A percentile compares a stretch with the other conserved stretches of the same genome.
Conservation (phyloP, 2,329 filamentous ascomycete species). For the Phialophora verrucosa region DNA sequence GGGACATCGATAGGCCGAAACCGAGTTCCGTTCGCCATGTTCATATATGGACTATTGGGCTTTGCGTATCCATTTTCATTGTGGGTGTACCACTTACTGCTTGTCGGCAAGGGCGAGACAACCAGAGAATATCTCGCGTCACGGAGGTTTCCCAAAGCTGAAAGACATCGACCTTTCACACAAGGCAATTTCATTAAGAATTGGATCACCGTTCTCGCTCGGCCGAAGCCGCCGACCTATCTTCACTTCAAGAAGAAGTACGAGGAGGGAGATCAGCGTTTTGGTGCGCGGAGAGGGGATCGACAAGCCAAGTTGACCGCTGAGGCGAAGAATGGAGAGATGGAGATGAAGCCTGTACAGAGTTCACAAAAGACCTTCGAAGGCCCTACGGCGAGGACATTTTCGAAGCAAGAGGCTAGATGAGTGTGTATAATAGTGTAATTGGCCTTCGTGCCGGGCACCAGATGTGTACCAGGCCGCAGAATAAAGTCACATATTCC, state of each 20-base stretch:
- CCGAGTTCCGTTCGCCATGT: constrained; percentile 84
- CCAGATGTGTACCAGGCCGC: constrained; percentile 11
- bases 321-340: constrained; percentile 59
- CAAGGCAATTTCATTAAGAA: constrained; percentile 78
- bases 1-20: constrained; percentile 70
- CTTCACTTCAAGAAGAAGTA: constrained; percentile 82
- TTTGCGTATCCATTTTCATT: constrained; percentile 82
- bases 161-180: constrained; percentile 88
- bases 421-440: constrained; percentile 28
- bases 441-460: constrained; percentile 1
- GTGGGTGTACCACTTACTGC: constrained; percentile 86
- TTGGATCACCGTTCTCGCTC: constrained; percentile 78
- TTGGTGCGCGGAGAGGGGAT: constrained; percentile 66
- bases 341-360: constrained; percentile 73
- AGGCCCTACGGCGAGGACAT: constrained; percentile 35
- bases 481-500: constrained; percentile 3
- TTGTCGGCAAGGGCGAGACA: constrained; percentile 89
- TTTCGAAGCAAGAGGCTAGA: constrained; percentile 31
- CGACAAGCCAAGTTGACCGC: constrained; percentile 56
- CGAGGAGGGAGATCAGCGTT: constrained; percentile 80
- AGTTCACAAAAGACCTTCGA: constrained; percentile 48
- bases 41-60: constrained; percentile 77
- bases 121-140: constrained; percentile 95
- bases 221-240: constrained; percentile 86
- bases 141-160: constrained; percentile 90